Evolutionary conservation across 2,329 filamentous ascomycete species (phyloP).

Genomic region (Penicillium decumbens): DNA sequence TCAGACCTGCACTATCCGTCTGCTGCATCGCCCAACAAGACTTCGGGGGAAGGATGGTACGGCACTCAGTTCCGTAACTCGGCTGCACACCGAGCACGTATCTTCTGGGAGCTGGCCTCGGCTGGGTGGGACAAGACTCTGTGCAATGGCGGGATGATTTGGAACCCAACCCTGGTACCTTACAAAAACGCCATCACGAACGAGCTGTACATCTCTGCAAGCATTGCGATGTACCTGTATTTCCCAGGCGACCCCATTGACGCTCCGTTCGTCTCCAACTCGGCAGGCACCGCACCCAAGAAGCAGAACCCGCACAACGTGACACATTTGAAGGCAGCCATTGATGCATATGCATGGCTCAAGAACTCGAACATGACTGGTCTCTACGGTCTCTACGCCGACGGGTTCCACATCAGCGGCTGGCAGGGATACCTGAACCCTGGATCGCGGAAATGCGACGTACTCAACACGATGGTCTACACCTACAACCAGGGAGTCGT

Average conservation of each 20-base stretch:
- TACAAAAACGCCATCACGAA: slow-evolving; percentile 99
- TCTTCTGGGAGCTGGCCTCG: slow-evolving; percentile 79
- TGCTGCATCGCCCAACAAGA: slow-evolving; percentile 19
- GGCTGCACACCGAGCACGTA: slow-evolving; percentile 74
- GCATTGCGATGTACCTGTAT: slow-evolving; percentile 81
- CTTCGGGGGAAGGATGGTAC: slow-evolving; percentile 56
- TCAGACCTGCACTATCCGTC: slow-evolving; percentile 55
- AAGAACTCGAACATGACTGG: slow-evolving; percentile 76
- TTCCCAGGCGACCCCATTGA: slow-evolving; percentile 75
- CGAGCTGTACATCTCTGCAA: slow-evolving; percentile 79
- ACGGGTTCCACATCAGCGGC: slow-evolving; percentile 80
- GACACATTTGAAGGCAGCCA: slow-evolving; percentile 65
- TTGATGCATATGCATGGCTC: slow-evolving; percentile 78
- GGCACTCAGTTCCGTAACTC: slow-evolving; percentile 68
- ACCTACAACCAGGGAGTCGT: slow-evolving; percentile 95
- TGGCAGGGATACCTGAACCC: slow-evolving; percentile 54
- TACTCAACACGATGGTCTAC: slow-evolving; percentile 82
- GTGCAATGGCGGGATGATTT: slow-evolving; percentile 84
- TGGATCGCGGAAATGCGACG: slow-evolving; percentile 70
- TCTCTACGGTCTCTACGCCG: slow-evolving; percentile 66
- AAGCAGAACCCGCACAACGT: slow-evolving; percentile 51
- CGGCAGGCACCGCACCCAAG: slow-evolving; percentile 23
- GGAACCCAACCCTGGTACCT: slow-evolving; percentile 73
- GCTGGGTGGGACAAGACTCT: slow-evolving; percentile 75
- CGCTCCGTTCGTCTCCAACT: slow-evolving; percentile 56